These are phyloP conservation scores for Talaromyces sp. DNA, from an alignment of 2,329 filamentous ascomycete species.

Conservation along the genomic window DNA sequence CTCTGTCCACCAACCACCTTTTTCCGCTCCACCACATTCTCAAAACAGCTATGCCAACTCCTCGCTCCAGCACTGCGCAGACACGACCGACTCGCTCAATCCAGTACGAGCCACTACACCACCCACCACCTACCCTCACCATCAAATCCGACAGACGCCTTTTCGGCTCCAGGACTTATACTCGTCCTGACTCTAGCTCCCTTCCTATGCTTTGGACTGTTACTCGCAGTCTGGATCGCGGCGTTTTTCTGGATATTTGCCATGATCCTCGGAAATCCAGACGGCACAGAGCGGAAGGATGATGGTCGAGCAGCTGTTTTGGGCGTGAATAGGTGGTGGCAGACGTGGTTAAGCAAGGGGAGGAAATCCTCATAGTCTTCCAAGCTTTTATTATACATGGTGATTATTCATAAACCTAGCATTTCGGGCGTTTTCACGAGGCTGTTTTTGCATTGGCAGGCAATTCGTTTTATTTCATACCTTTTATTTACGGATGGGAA, in stretches of 20 bases:
- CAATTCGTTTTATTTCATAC: not conserved
- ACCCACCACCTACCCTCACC: slow-evolving; percentile 36
- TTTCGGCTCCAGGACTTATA: slow-evolving; percentile 42
- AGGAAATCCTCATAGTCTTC: slow-evolving; percentile 19
- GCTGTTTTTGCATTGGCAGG: not conserved
- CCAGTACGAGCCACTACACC: slow-evolving; percentile 21
- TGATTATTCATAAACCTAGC: not conserved
- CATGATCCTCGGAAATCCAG: slow-evolving; percentile 60
- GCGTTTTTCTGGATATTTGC: slow-evolving; percentile 62
- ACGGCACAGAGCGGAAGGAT: slow-evolving; percentile 57
- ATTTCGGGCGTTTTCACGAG: not conserved
- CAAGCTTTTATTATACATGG: not conserved
- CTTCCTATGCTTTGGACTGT: slow-evolving; percentile 54
- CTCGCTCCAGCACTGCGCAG: slow-evolving; percentile 54
- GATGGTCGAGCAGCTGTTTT: slow-evolving; percentile 60
- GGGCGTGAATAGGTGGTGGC: slow-evolving; percentile 59
- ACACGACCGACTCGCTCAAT: slow-evolving; percentile 32
- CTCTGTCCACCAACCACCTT: slow-evolving; percentile 48
- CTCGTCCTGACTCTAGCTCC: slow-evolving; percentile 55
- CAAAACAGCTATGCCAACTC: slow-evolving; percentile 50
- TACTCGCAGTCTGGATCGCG: slow-evolving; percentile 56
- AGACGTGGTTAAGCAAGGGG: slow-evolving; percentile 50
- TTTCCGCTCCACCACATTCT: slow-evolving; percentile 45
- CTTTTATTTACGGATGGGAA: not conserved
- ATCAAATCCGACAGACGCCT: slow-evolving; percentile 35